A percentile compares a stretch with the other conserved stretches of the same genome.
phyloP scores from a whole-genome alignment of 1,284 basidiomycete genomes.

The Cutaneotrichosporon cavernicola region DNA sequence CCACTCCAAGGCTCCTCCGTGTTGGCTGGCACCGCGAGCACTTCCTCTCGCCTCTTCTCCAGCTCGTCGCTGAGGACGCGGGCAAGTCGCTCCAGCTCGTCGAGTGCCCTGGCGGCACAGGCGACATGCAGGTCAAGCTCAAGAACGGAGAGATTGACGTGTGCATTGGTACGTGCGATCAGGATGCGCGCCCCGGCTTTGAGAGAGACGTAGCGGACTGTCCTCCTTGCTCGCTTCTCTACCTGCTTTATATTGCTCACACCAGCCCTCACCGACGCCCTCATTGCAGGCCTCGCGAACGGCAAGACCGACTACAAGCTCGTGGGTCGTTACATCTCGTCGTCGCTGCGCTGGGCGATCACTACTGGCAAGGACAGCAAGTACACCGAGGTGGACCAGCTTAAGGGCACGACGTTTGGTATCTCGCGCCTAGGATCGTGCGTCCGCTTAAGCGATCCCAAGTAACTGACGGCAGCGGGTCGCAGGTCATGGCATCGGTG shows the following conservation, averaged over 20 bases:
- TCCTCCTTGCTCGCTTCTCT: not conserved
- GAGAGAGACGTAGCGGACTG: not conserved
- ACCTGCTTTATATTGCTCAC: conserved; percentile 2
- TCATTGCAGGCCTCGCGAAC: conserved; percentile 89
- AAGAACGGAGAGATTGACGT: conserved; percentile 83
- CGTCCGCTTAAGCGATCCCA: conserved; percentile 8
- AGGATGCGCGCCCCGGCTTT: not conserved
- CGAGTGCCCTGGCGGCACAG: conserved; percentile 91
- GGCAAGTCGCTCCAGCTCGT: conserved; percentile 74
- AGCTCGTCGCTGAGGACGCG: conserved; percentile 59
- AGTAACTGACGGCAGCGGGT: conserved; percentile 10
- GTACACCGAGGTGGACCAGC: conserved; percentile 71
- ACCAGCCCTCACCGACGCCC: conserved; percentile 80
- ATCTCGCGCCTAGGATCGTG: conserved; percentile 78
- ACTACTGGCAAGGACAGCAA: conserved; percentile 76
- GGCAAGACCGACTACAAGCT: conserved; percentile 84
- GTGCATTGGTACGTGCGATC: conserved; percentile 65
- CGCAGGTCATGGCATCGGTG: conserved; percentile 91
- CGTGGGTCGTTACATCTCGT: conserved; percentile 87
- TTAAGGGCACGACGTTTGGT: conserved; percentile 79
- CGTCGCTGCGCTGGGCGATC: conserved; percentile 88
- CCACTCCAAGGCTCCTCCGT: conserved; percentile 33
- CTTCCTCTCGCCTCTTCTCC: conserved; percentile 83
- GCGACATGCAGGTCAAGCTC: conserved; percentile 79
- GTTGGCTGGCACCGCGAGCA: conserved; percentile 73